Evolutionary conservation across 2,329 filamentous ascomycete genomes (phyloP).

Genomic region (Fusarium nisikadoi): DNA sequence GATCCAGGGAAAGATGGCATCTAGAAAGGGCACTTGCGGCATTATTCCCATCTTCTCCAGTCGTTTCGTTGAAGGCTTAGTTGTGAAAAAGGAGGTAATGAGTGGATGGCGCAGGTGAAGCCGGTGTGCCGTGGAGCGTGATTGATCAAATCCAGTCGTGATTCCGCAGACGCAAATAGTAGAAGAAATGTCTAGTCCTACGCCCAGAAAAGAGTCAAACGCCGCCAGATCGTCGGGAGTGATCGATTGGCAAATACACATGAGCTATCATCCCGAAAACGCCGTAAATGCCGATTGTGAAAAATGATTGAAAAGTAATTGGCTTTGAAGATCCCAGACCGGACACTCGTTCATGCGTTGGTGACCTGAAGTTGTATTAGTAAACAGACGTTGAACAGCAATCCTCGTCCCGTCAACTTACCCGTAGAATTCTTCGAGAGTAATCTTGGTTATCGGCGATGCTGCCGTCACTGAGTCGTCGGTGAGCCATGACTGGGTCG

Average conservation of each 20-base stretch:
- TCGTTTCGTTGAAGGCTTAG: constrained; percentile 44
- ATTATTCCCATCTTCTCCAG: constrained; percentile 38
- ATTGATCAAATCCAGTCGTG: constrained; percentile 47
- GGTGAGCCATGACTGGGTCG: constrained; percentile 85
- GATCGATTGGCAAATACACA: constrained; percentile 50
- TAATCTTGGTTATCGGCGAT: constrained; percentile 98
- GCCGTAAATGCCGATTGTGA: constrained; percentile 54
- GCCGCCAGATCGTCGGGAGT: constrained; percentile 50
- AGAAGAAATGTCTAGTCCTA: constrained; percentile 49
- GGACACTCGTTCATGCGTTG: constrained; percentile 61
- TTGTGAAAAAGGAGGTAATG: constrained; percentile 49
- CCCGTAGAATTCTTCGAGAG: constrained; percentile 93
- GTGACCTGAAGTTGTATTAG: constrained; percentile 59
- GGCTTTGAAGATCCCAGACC: constrained; percentile 20
- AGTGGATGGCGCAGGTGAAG: constrained; percentile 54
- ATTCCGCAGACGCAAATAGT: constrained; percentile 44
- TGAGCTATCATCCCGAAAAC: constrained; percentile 55
- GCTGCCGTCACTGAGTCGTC: constrained; percentile 91
- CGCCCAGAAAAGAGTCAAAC: constrained; percentile 51
- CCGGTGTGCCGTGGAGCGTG: constrained; percentile 41
- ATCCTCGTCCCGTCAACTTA: constrained; percentile 57
- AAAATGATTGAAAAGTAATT: constrained; percentile 18
- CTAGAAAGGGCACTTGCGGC: constrained; percentile 15
- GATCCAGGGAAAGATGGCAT: constrained; percentile 11
- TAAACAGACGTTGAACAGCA: neutral